phyloP scores from a whole-genome alignment of 305 asterid species.

The Lippia alba region DNA sequence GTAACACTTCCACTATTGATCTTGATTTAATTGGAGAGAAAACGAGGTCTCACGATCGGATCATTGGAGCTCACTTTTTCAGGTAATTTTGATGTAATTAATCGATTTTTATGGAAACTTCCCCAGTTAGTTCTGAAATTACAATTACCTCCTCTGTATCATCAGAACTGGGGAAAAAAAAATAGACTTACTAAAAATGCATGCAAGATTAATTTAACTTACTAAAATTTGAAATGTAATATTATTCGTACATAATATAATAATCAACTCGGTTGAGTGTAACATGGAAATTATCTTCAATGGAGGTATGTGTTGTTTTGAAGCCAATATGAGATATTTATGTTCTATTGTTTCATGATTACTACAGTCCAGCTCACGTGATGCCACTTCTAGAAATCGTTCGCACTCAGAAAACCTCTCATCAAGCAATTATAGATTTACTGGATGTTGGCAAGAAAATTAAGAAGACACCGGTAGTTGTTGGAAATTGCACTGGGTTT shows the following conservation, averaged over 20 bases:
- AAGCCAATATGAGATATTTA: neutral
- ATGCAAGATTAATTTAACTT: too few relatives aligned
- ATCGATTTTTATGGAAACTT: neutral
- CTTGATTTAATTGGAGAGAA: slow-evolving; percentile 85
- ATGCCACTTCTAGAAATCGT: slow-evolving; percentile 98
- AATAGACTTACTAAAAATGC: too few relatives aligned
- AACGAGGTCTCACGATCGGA: slow-evolving; percentile 84
- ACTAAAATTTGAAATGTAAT: too few relatives aligned
- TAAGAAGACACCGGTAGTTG: slow-evolving; percentile 93
- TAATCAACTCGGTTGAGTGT: too few relatives aligned
- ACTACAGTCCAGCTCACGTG: slow-evolving; percentile 97
- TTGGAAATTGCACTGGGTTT: slow-evolving; percentile 98
- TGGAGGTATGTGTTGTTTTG: too few relatives aligned
- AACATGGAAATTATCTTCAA: too few relatives aligned
- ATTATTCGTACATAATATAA: too few relatives aligned
- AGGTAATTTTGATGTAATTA: slow-evolving; percentile 49
- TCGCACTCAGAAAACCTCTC: slow-evolving; percentile 89
- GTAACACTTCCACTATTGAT: slow-evolving; percentile 97
- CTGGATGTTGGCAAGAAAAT: slow-evolving; percentile 93
- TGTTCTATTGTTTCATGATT: slow-evolving; percentile 11
- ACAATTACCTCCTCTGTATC: too few relatives aligned
- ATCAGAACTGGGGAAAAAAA: too few relatives aligned
- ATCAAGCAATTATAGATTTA: slow-evolving; percentile 86
- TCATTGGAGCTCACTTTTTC: slow-evolving; percentile 98
- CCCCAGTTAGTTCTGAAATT: too few relatives aligned